A percentile compares a stretch with the other conserved stretches of the same genome.
Evolutionary conservation across 768 basidiomycete genomes (phyloP).

Genomic region (Rhizopogon vesiculosus): DNA sequence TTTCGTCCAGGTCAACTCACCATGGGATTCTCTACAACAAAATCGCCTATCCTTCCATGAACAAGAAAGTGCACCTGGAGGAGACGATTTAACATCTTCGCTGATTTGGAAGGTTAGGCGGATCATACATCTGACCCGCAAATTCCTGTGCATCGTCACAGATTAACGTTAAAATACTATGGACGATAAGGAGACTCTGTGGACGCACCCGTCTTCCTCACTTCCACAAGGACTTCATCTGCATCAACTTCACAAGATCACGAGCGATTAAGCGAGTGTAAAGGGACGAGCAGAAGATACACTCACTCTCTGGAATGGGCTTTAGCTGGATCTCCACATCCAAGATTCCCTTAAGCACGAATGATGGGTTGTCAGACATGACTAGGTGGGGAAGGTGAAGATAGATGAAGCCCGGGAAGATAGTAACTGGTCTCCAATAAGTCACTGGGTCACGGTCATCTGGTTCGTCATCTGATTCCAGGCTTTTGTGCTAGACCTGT

Average conservation of each 20-base stretch:
- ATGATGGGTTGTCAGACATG: slow-evolving; percentile 77
- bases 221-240: slow-evolving; percentile 80
- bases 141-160: slow-evolving; percentile 51
- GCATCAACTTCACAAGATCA: slow-evolving; percentile 43
- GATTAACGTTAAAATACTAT: slow-evolving; percentile 6
- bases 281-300: background rate
- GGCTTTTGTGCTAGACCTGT: background rate
- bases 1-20: slow-evolving; percentile 29
- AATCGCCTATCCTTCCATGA: slow-evolving; percentile 78
- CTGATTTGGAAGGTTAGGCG: slow-evolving; percentile 6
- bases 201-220: slow-evolving; percentile 82
- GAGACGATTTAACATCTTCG: slow-evolving; percentile 4
- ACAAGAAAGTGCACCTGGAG: slow-evolving; percentile 70
- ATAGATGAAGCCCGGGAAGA: slow-evolving; percentile 2
- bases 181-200: background rate
- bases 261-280: slow-evolving; percentile 5
- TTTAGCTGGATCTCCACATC: slow-evolving; percentile 69
- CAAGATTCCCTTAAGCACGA: slow-evolving; percentile 66
- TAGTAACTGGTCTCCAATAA: background rate
- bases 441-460: background rate
- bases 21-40: slow-evolving; percentile 78
- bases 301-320: slow-evolving; percentile 67
- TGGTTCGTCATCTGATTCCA: background rate
- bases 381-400: slow-evolving; percentile 8
- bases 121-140: slow-evolving; percentile 80